Evolutionary conservation across 2,329 filamentous ascomycete species (phyloP).

Genomic region (Trichoderma oligosporum): DNA sequence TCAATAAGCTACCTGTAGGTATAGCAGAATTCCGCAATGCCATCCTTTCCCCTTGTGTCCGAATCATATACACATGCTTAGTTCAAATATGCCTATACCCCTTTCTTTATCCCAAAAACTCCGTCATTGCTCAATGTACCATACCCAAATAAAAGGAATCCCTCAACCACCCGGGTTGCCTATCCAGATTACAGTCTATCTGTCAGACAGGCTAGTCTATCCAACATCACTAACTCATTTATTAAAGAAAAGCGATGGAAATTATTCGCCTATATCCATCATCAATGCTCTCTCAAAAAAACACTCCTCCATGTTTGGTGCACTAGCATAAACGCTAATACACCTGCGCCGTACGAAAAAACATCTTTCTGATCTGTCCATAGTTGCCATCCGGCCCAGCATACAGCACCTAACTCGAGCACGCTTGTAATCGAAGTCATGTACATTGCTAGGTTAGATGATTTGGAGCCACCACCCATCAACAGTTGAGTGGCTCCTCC

Average conservation of each 20-base stretch:
- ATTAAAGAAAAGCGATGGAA: not conserved
- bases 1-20: too few species aligned
- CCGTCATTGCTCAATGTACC: not conserved
- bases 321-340: slow-evolving; percentile 32
- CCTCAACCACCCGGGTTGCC: not conserved
- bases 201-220: too few species aligned
- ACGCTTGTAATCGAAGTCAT: slow-evolving; percentile 31
- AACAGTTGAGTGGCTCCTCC: slow-evolving; percentile 27
- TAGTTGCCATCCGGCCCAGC: slow-evolving; percentile 33
- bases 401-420: slow-evolving; percentile 32
- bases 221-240: not conserved
- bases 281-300: not conserved
- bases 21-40: too few species aligned
- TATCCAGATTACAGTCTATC: not conserved
- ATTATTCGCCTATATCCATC: not conserved
- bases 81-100: not conserved
- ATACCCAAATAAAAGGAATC: not conserved
- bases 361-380: slow-evolving; percentile 28
- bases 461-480: not conserved
- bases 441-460: slow-evolving; percentile 24
- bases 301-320: slow-evolving; percentile 25
- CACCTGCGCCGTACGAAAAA: slow-evolving; percentile 28
- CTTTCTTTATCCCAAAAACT: slow-evolving; percentile 5
- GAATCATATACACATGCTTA: not conserved
- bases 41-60: not conserved